Evolutionary conservation across 2,329 filamentous ascomycete genomes (phyloP).

Genomic region (Simplicillium sp.): DNA sequence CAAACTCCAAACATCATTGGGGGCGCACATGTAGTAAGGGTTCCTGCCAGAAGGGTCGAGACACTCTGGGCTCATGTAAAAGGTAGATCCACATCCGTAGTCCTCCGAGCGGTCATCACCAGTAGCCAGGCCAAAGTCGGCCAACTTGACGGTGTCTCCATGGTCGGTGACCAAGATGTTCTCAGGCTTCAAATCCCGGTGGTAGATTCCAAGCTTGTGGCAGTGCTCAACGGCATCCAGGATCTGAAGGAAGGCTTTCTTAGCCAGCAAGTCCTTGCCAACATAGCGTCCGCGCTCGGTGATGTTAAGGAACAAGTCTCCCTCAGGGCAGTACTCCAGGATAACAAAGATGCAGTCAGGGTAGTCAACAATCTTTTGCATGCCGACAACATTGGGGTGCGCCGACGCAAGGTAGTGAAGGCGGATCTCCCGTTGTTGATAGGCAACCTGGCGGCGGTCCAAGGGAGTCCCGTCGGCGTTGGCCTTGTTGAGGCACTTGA

Average conservation of each 20-base stretch:
- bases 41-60: slow-evolving; percentile 65
- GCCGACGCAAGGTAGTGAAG: slow-evolving; percentile 83
- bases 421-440: slow-evolving; percentile 87
- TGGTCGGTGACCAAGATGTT: slow-evolving; percentile 89
- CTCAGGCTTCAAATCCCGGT: slow-evolving; percentile 95
- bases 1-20: slow-evolving; percentile 97
- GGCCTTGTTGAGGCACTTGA: slow-evolving; percentile 93
- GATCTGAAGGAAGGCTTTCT: slow-evolving; percentile 85
- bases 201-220: slow-evolving; percentile 89
- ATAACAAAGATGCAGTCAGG: slow-evolving; percentile 92
- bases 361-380: slow-evolving; percentile 88
- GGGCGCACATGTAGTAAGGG: slow-evolving; percentile 79
- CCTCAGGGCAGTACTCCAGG: slow-evolving; percentile 93
- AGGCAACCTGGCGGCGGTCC: slow-evolving; percentile 77
- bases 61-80: slow-evolving; percentile 99
- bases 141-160: slow-evolving; percentile 86
- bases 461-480: slow-evolving; percentile 61
- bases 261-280: slow-evolving; percentile 81
- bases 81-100: slow-evolving; percentile 95
- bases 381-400: slow-evolving; percentile 87
- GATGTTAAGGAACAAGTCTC: slow-evolving; percentile 95
- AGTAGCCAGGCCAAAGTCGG: slow-evolving; percentile 94
- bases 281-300: slow-evolving; percentile 91
- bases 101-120: slow-evolving; percentile 77
- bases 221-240: slow-evolving; percentile 94